Conservation (phyloP, 2,329 filamentous ascomycete genomes). For the Xylaria sp. region DNA sequence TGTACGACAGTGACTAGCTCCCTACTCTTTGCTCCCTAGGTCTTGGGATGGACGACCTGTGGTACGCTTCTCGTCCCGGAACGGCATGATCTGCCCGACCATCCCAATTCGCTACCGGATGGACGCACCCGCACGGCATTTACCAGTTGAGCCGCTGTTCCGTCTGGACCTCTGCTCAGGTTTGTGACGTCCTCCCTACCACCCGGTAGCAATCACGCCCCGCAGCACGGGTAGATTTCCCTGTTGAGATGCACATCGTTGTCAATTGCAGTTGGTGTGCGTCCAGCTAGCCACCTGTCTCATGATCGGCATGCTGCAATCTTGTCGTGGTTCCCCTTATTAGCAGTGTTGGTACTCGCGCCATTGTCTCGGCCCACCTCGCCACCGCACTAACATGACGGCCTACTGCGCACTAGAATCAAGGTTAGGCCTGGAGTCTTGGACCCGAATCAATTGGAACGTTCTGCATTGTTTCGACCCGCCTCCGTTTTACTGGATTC, state of each 20-base stretch:
- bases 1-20: background rate
- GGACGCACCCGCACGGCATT: background rate
- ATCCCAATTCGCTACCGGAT: background rate
- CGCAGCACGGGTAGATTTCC: background rate
- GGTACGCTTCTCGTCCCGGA: background rate
- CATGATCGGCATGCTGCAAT: background rate
- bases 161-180: background rate
- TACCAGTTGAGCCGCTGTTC: background rate
- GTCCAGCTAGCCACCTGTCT: background rate
- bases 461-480: background rate
- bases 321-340: background rate
- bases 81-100: background rate
- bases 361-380: background rate
- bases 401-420: background rate
- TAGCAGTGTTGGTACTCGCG: background rate
- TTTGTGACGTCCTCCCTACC: too few species aligned
- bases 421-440: background rate
- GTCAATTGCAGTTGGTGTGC: background rate
- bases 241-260: background rate
- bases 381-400: background rate
- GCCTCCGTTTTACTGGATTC: background rate
- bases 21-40: background rate
- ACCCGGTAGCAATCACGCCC: background rate
- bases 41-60: background rate
- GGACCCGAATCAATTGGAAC: background rate